Base-by-base conservation (phyloP, 1,284 basidiomycete genomes). In the Rhodotorula sp. region DNA sequence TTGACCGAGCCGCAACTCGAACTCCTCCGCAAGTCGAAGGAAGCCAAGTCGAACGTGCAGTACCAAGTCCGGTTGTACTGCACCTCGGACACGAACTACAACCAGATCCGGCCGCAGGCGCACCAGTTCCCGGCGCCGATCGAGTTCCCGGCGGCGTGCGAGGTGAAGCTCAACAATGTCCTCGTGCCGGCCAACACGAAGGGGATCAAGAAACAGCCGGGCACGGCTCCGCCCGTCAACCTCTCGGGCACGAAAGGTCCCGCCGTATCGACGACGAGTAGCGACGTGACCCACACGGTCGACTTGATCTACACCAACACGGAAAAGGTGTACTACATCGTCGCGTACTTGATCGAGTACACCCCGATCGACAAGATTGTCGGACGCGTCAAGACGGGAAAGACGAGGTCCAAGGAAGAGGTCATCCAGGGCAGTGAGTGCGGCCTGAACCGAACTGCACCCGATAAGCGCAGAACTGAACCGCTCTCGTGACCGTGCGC, bases 171-270 rank as follows among this genome's bases (percentile, higher is more conserved):
- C 52, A 95, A 97, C 80, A 85, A 84, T 68, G 84, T 84, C 5
- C 83, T 85, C 61, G 82, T 95, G 47, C 84, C 84, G 18, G 92
- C 90, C 64, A 95, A 90, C 80, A 83, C 93, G 76, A 92, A 93
- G 79, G 95, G 95, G 3, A 83, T 97, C 77, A 95, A 97, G 84
- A 97, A 97, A 82, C 95, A 93, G 79, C 90, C 93, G n/a, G 94
- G 94, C 1, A 97, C 92, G 63, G 92, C 94, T 1, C 93, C 94
- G 26, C 94, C 94, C 1, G 89, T 93, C 16, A 90, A 95, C 79
- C 81, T 97, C 10, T 59, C 50, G 3, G 60, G 58, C 52, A 88
- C 86, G 80, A 82, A 70, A 55, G 79, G 66, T 12, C 45, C 61
- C 19, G 23, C 58, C n/a, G 49, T 57, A n/a, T 48, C 52, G 26